These are phyloP conservation scores for Acanthochlamys bracteata DNA, from an alignment of 106 monocot genomes.

Conservation along the genomic window DNA sequence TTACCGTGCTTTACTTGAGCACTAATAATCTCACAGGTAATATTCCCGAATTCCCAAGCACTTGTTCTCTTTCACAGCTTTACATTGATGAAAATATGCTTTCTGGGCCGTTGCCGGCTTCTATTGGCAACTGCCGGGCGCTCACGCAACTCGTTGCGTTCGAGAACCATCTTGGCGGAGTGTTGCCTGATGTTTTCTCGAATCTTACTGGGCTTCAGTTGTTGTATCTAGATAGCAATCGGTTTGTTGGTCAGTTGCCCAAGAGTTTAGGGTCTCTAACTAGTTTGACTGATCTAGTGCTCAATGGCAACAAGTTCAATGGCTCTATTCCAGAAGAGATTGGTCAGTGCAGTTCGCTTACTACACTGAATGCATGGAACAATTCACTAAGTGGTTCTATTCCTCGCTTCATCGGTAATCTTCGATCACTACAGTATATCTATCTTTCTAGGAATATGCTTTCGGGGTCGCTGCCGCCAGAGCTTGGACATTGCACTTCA, in stretches of 20 bases:
- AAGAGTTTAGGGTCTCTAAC: constrained; percentile 16
- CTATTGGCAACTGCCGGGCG: constrained; percentile 32
- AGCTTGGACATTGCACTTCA: constrained; percentile 45
- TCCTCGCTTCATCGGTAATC: constrained; percentile 40
- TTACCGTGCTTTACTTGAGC: constrained; percentile 33
- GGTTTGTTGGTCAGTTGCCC: constrained; percentile 41
- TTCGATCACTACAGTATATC: constrained; percentile 23
- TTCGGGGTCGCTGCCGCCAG: constrained; percentile 32
- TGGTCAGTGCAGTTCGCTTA: constrained; percentile 22
- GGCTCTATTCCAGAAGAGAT: constrained; percentile 43
- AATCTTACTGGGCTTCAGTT: constrained; percentile 16
- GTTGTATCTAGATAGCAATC: constrained; percentile 40
- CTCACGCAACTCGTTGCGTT: constrained; percentile 30
- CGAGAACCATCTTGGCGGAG: constrained; percentile 25
- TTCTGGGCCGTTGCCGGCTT: constrained; percentile 36
- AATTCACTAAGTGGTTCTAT: constrained; percentile 44
- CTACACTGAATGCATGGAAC: constrained; percentile 24
- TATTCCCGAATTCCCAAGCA: constrained; percentile 30
- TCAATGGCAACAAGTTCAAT: constrained; percentile 31
- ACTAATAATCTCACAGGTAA: constrained; percentile 54
- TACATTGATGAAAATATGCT: constrained; percentile 39
- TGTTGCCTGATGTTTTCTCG: constrained; percentile 34
- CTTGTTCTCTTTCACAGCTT: constrained; percentile 25
- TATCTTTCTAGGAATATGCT: constrained; percentile 36
- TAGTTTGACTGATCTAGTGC: constrained; percentile 20